Evolutionary conservation across 2,329 filamentous ascomycete genomes (phyloP), one percentile per base, ranked within the genome.

Genomic region (Aspergillus novofumigatus): DNA sequence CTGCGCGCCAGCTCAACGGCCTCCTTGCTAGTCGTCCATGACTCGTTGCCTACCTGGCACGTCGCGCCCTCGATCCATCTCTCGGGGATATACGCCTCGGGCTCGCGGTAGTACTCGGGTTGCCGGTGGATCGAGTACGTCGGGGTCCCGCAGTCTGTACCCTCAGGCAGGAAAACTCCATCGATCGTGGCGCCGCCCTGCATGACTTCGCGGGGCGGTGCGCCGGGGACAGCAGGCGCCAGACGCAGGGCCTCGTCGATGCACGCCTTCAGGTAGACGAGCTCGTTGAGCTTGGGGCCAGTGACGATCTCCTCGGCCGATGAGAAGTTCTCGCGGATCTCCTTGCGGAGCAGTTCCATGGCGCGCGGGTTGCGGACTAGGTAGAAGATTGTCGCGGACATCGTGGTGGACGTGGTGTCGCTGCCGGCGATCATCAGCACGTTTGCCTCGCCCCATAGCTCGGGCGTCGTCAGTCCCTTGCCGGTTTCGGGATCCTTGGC

Each of bases 401-500:
- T 64, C 6, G 86, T 85, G 1, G 86, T 90, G 0, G 86, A 88
- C 1, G 87, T 90, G 0, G 88, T 90, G 67, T 90, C 87, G 28
- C 86, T 87, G 32, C 87, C 87, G 9, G 86, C 87, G 61, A 88
- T 87, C 75, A 89, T 88, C 76, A 90, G 80, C 20, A 89, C 74
- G 67, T 89, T 89, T 8, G 86, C 87, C 69, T 90, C 87, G 51
- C 81, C 85, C 86, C 86, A 88, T 25, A 90, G 81, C 67, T 90
- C 87, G 0, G 83, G 81, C 2, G 80, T 86, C 44, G 79, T 81
- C 67, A 90, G 87, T 1, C 85, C 85, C 56, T 83, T 79, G 53
- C 87, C 87, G 0, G 87, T 89, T 67, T 90, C 86, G 11, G 87
- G 86, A 62, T 91, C 88, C 42, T 83, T 83, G 7, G 88, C 87